These are phyloP conservation scores for Dryas alaskensis DNA, from an alignment of 306 rosid genomes.

Conservation along the genomic window DNA sequence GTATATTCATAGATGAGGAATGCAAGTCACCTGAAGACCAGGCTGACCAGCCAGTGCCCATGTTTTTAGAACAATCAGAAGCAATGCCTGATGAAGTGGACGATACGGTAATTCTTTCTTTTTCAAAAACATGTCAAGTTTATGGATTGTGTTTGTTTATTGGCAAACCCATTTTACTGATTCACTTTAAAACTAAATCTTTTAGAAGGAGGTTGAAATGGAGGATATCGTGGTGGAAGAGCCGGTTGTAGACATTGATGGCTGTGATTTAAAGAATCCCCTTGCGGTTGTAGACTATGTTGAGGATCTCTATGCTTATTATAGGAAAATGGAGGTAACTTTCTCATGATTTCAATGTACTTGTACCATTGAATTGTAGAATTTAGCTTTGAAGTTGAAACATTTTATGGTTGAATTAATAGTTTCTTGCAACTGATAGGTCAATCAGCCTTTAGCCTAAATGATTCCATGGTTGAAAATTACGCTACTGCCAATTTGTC, in stretches of 20 bases:
- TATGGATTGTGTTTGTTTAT: background rate
- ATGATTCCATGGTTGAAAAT: too few species aligned
- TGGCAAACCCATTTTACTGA: slow-evolving; percentile 11
- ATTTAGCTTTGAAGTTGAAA: background rate
- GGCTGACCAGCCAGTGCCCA: slow-evolving; percentile 82
- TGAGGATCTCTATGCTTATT: slow-evolving; percentile 64
- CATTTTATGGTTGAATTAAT: too few species aligned
- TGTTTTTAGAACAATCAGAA: slow-evolving; percentile 66
- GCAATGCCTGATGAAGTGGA: slow-evolving; percentile 33
- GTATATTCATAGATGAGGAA: slow-evolving; percentile 74
- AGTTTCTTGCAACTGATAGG: too few species aligned
- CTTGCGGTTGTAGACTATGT: slow-evolving; percentile 82
- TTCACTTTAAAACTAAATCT: background rate
- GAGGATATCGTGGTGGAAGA: slow-evolving; percentile 74
- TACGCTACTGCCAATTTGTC: background rate
- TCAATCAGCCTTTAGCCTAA: too few species aligned
- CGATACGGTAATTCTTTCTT: slow-evolving; percentile 56
- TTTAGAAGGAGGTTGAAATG: slow-evolving; percentile 88
- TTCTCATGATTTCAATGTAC: background rate
- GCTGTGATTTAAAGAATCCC: slow-evolving; percentile 56
- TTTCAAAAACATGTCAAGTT: background rate
- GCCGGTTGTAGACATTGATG: slow-evolving; percentile 66
- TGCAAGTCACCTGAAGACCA: slow-evolving; percentile 50
- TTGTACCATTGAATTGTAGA: too few species aligned
- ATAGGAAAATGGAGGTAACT: slow-evolving; percentile 74